phyloP scores from a whole-genome alignment of 78 protist species.

The Emiliania huxleyi region DNA sequence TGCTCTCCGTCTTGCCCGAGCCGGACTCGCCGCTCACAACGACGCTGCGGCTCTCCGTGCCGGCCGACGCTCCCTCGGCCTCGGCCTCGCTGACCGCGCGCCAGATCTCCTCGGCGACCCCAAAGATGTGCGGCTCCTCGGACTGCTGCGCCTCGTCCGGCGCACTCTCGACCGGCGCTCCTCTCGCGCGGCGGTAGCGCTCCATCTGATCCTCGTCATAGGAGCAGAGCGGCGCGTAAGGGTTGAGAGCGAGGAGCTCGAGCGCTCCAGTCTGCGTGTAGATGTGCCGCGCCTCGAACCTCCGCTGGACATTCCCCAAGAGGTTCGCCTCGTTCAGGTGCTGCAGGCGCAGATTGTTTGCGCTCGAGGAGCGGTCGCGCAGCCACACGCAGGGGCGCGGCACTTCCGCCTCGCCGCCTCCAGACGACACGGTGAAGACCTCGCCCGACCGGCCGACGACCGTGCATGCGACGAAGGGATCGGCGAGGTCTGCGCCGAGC shows the following conservation, averaged over 20 bases:
- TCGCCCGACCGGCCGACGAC: too few species aligned
- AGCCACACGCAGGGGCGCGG: too few species aligned
- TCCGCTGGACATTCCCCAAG: background rate
- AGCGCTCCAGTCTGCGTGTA: background rate
- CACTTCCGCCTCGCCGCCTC: too few species aligned
- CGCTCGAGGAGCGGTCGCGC: too few species aligned
- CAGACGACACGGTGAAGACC: too few species aligned
- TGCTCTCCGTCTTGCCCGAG: slow-evolving; percentile 81
- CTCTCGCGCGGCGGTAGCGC: background rate
- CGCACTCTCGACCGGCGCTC: too few species aligned
- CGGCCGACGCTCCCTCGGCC: too few species aligned
- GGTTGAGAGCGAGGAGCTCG: background rate
- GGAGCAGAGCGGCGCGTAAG: background rate
- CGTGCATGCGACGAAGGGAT: background rate
- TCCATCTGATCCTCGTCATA: background rate
- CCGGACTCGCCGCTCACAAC: slow-evolving; percentile 91
- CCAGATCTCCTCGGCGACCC: background rate
- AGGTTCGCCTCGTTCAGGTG: background rate
- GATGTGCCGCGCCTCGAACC: background rate
- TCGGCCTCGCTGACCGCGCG: background rate
- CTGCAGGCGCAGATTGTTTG: background rate
- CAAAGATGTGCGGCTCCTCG: background rate
- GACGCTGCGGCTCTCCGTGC: slow-evolving; percentile 46
- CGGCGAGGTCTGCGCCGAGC: background rate
- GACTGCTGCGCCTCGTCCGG: background rate